These are phyloP conservation scores for Fraxinus albicans DNA, from an alignment of 305 asterid genomes.

Conservation along the genomic window DNA sequence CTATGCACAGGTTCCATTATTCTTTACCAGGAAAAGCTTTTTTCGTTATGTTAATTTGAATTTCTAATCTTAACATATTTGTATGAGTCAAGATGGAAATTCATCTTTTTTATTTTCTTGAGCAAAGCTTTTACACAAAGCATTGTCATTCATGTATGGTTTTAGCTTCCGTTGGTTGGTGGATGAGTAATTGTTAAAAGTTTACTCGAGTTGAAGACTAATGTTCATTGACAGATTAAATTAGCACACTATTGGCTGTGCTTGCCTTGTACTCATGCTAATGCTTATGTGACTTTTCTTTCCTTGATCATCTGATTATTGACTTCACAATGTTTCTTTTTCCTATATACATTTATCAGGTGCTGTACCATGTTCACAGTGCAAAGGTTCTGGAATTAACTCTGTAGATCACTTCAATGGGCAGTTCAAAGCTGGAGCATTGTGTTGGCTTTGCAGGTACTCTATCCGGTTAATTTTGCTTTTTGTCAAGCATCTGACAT, in stretches of 20 bases:
- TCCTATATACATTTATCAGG: constrained; percentile 32
- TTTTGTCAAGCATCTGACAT: neutral
- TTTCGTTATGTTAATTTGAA: neutral
- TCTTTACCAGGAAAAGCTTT: neutral
- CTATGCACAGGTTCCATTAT: neutral
- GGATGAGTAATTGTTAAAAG: neutral
- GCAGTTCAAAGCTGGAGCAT: constrained; percentile 75
- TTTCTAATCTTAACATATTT: neutral
- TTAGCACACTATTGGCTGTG: neutral
- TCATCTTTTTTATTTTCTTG: neutral
- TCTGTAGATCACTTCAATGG: constrained; percentile 76
- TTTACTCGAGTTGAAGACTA: neutral
- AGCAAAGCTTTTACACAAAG: neutral
- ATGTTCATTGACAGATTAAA: neutral
- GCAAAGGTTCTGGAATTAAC: constrained; percentile 71
- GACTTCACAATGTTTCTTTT: constrained; percentile 6
- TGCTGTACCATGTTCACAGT: constrained; percentile 55
- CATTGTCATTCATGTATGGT: neutral
- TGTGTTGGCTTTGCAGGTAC: constrained; percentile 96
- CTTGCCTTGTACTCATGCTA: neutral
- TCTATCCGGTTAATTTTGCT: neutral
- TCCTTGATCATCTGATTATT: constrained; percentile 1
- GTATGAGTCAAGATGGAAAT: neutral
- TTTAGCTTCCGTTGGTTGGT: neutral
- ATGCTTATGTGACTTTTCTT: neutral